Base-by-base conservation (phyloP, 1,284 basidiomycete genomes). In the Microbotryum saponariae region DNA sequence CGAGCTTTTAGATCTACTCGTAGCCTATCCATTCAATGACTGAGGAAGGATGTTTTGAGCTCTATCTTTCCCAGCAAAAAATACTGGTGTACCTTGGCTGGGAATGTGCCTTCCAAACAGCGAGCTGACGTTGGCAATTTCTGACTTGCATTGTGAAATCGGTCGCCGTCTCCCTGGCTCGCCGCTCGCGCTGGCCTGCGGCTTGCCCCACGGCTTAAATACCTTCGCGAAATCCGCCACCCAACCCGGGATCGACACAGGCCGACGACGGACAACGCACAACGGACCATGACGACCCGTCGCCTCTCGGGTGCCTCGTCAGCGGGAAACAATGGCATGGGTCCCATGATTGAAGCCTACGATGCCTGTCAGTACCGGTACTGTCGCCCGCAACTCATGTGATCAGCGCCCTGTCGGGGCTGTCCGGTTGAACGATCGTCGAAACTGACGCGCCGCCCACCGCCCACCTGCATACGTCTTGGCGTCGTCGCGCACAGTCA, bases 281-380 rank as follows among this genome's bases (percentile, higher is more conserved):
- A 1, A 25, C 25, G 20, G 31, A 25, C 33, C 27, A 33, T 33
- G 51, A 53, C 46, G 12, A 29, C 45, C 29, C 49, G 16, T 44
- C 54, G 20, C 18, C 52, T 45, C 25, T 27, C 7, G 37, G 54
- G 21, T 59, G 51, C 37, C 60, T 53, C n/a, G 27, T 33, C 55
- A 18, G 51, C 51, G 33, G 51, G 51, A 9, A 27, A 10, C 31
- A 33, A n/a, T 27, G 25, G 25, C n/a, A 29, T 25, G 23, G 52
- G 31, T 44, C 57, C 62, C 51, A 60, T 64, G 65, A 59, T 67
- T 51, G 66, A 66, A 14, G 51, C 57, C 25, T 64, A 64, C 58
- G 68, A 70, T 27, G 59, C 56, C 23, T 70, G 68, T 68, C 14
- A 18, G 66, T 57, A 16, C 10, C 20, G 25, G 25, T 31, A 31